Conservation (phyloP, 176 grass and related monocot genomes). For the Carex scoparia region DNA sequence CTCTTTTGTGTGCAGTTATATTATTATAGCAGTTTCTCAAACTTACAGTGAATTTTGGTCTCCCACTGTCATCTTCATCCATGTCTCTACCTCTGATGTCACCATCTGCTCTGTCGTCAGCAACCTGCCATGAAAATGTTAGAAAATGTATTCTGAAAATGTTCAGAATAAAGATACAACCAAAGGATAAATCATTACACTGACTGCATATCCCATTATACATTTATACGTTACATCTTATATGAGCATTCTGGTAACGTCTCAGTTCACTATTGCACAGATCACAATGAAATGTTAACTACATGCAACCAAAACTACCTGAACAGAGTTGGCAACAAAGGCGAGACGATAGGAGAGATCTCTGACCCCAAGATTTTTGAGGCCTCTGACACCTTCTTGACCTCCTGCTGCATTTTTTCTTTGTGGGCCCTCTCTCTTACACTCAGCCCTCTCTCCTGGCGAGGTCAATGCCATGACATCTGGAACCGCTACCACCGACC, state of each 20-base stretch:
- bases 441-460: conserved; percentile 94
- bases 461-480: conserved; percentile 98
- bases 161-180: background rate
- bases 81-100: conserved; percentile 66
- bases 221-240: background rate
- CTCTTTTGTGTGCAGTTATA: background rate
- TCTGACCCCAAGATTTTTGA: conserved; percentile 82
- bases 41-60: conserved; percentile 80
- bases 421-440: conserved; percentile 76
- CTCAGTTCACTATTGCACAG: background rate
- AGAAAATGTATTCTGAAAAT: background rate
- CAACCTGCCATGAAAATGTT: conserved; percentile 40
- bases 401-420: conserved; percentile 58
- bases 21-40: background rate
- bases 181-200: background rate
- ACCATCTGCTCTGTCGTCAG: conserved; percentile 77
- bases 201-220: background rate
- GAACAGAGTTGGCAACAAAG: conserved; percentile 91
- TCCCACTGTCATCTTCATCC: conserved; percentile 71
- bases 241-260: background rate
- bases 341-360: conserved; percentile 93
- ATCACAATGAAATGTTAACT: background rate
- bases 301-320: conserved; percentile 43
- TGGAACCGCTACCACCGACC: conserved; percentile 81
- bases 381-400: conserved; percentile 85